phyloP scores from a whole-genome alignment of 2,329 filamentous ascomycete species.

The Fusarium foetens region DNA sequence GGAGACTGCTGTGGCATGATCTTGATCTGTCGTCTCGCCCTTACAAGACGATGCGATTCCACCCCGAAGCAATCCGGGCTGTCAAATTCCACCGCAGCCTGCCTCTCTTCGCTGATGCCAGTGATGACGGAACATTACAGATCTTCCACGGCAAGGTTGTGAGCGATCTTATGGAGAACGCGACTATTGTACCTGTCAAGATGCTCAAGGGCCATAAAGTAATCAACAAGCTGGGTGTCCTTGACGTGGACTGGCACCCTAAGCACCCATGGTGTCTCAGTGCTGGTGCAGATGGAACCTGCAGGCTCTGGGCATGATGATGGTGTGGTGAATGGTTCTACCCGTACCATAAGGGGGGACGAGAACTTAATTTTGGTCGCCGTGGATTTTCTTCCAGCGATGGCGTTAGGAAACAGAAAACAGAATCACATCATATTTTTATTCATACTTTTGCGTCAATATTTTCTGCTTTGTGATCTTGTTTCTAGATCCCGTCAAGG shows the following conservation, averaged over 20 bases:
- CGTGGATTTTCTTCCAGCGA: constrained; percentile 33
- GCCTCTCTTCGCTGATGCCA: constrained; percentile 92
- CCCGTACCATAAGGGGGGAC: neutral
- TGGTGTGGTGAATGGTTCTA: neutral
- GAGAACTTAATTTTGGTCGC: constrained; percentile 5
- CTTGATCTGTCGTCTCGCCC: constrained; percentile 89
- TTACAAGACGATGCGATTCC: constrained; percentile 97
- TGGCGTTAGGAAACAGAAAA: constrained; percentile 36
- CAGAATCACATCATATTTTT: neutral
- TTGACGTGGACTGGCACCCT: constrained; percentile 97
- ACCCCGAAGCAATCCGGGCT: constrained; percentile 87
- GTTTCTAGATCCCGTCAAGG: neutral
- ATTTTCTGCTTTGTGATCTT: neutral
- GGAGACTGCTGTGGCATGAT: constrained; percentile 95
- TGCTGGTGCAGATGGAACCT: constrained; percentile 92
- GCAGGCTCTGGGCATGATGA: constrained; percentile 78
- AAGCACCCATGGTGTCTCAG: constrained; percentile 93
- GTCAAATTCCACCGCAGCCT: constrained; percentile 86
- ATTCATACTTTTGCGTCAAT: neutral
- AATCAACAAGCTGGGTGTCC: constrained; percentile 84
- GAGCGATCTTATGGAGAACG: constrained; percentile 93
- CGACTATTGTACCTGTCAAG: constrained; percentile 95
- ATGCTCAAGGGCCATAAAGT: constrained; percentile 91
- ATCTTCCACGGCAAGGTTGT: constrained; percentile 98
- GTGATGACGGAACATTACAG: constrained; percentile 93